Evolutionary conservation across 768 basidiomycete genomes (phyloP), one percentile per base, ranked within the genome.

Genomic region (Lentinula guzmanii): DNA sequence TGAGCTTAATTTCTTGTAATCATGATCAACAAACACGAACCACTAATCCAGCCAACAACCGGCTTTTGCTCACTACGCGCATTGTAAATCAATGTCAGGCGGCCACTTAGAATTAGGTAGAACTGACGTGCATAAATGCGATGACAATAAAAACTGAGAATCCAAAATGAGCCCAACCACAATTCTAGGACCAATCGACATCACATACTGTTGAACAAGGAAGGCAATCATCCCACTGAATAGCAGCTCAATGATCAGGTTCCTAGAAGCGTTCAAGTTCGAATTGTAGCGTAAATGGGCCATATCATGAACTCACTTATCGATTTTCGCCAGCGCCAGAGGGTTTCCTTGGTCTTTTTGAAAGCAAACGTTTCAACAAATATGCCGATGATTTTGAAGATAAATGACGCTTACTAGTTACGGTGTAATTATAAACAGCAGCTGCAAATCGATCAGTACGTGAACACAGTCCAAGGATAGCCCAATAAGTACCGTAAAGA

Each of bases 221-320:
- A 63, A 55, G 1, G 63, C 63, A 42, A 63, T 61, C 2, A 45
- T 35, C n/a, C 59, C 63, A 35, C 63, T 63, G 21, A 63, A 63
- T 43, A 63, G 46, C 7, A 63, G 41, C 35, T 63, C 60, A 3
- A 61, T 61, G 9, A 63, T 39, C 15, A 63, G 60, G n/a, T 39
- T 56, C 16, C 63, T 63, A 24, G 24, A 18, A 7, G 16, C 15
- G 16, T 11, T 42, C 6, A n/a, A n/a, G 0, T 9, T 10, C 21
- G 24, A 0, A 24, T 15, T n/a, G n/a, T 9, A 5, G 34, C 4
- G 37, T 18, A 21, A 2, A 39, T n/a, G 6, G 21, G 18, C 24
- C 2, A 24, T 15, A 37, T 2, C 1, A 1, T 9, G 13, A 52
- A 42, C 33, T 42, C 11, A 33, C 48, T 37, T 10, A 37, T 43